Evolutionary conservation across 1,284 basidiomycete genomes (phyloP), one percentile per base, ranked within the genome.

Genomic region (Calocybe gambosa): DNA sequence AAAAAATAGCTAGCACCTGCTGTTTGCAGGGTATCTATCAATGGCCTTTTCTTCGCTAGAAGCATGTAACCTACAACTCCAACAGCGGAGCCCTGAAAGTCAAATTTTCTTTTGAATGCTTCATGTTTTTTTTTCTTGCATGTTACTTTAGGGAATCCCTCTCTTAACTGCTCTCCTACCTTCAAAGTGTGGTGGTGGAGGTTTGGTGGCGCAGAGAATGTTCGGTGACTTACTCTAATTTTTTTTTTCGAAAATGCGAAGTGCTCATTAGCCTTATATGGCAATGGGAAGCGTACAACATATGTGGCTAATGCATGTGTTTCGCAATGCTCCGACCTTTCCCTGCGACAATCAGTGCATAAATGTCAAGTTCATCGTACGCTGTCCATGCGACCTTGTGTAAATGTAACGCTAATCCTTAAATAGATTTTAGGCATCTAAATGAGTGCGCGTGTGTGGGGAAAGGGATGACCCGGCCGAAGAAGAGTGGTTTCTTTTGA

Each of bases 401-500:
- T 28, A 39, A 13, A 29, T 18, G 3, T 39, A 37, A 28, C 26
- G 21, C 35, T 4, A 8, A 5, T 12, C 36, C 26, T 29, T 21
- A 45, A 45, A 45, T 39, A 39, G 43, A 37, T n/a, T n/a, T 20
- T 37, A 16, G 16, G 26, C 20, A 25, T 31, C 25, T 20, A 45
- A 45, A 31, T 28, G 18, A 45, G 43, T 33, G 28, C 15, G 15
- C 43, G 36, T 33, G 28, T 19, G 35, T 29, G 19, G 38, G 20
- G 37, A 20, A 44, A n/a, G 18, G 18, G 18, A 23, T 12, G 42
- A 39, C 37, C 43, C 43, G 43, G 36, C 35, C 43, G 43, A 39
- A 39, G 25, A 45, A 37, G 34, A 29, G n/a, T 15, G 36, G 7
- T 45, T 37, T 18, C 9, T 15, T 29, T 31, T 19, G 15, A 5